Evolutionary conservation across 768 basidiomycete species (phyloP).

Genomic region (Pleurotus eryngii): DNA sequence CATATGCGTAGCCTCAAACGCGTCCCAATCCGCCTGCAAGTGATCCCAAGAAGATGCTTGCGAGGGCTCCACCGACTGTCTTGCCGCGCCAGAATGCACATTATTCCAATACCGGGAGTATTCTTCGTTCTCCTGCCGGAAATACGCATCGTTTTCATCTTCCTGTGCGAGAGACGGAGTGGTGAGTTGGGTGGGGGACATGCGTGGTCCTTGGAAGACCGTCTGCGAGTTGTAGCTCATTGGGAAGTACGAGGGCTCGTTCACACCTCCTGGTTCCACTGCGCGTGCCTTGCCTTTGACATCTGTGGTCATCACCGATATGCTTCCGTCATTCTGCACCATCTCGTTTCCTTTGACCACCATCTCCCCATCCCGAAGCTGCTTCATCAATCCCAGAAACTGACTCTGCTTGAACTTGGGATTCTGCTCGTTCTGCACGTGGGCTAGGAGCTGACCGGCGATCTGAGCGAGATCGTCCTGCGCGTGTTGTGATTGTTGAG

Average conservation of each 20-base stretch:
- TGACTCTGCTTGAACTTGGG: conserved; percentile 83
- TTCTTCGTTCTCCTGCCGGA: conserved; percentile 68
- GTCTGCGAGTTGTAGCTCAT: background rate
- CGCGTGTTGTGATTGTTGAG: conserved; percentile 28
- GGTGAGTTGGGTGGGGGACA: background rate
- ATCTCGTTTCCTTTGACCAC: conserved; percentile 78
- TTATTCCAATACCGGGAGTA: conserved; percentile 59
- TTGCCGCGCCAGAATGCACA: conserved; percentile 21
- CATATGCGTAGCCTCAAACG: conserved; percentile 67
- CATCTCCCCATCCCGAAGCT: conserved; percentile 75
- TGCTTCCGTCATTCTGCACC: conserved; percentile 49
- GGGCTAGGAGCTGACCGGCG: conserved; percentile 73
- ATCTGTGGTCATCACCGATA: conserved; percentile 27
- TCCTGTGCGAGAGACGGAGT: conserved; percentile 18
- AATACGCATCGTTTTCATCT: conserved; percentile 64
- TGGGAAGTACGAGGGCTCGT: background rate
- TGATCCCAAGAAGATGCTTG: conserved; percentile 52
- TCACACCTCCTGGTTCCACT: conserved; percentile 16
- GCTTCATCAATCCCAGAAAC: conserved; percentile 84
- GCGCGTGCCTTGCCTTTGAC: conserved; percentile 72
- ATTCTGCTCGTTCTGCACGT: conserved; percentile 72
- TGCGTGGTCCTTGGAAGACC: conserved; percentile 1
- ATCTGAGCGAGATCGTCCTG: conserved; percentile 76
- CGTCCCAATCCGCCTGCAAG: conserved; percentile 78
- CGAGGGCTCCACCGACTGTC: conserved; percentile 14